Evolutionary conservation across 179 eudicot genomes (phyloP), one percentile per base, ranked within the genome.

Genomic region (Beta corolliflora): DNA sequence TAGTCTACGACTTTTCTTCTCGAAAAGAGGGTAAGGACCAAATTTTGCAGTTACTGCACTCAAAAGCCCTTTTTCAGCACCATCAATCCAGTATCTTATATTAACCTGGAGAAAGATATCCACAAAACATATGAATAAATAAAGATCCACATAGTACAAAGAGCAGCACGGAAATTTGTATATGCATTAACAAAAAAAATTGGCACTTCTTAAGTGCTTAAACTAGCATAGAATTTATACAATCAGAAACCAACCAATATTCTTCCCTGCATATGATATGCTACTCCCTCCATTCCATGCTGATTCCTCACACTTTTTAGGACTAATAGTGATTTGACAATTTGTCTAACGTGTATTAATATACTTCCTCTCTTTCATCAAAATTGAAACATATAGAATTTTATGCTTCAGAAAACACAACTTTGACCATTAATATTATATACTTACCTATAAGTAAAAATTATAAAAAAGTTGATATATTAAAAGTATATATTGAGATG

Each of bases 81-180:
- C 94, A 86, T 93, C 86, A 72, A 86, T 86, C 95, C 90, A 93
- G 72, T 83, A 83, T 77, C 82, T 85, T 55, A 91, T 86, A 91
- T 80, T 87, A 23, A 85, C 90, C 97, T 93, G 90, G 74, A 76
- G 54, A 84, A 58, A 63, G 44, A 54, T 67, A 12, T 76, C 55
- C 68, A 71, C 65, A 74, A 73, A 77, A 75, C 71, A 70, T 25
- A 71, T 19, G n/a, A 58, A 72, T 68, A 9, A 52, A 23, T 14
- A n/a, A 77, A 7, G 23, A 46, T 21, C 18, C 3, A 68, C n/a
- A 68, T 72, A 71, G 4, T 23, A 19, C 56, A 65, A 58, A 9
- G 9, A 53, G n/a, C 52, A 6, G 16, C 12, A 66, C 11, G 4
- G 65, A 60, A 60, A 60, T 60, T n/a, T n/a, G 52, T 19, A 19